These are phyloP conservation scores for Meira miltonrushii DNA, from an alignment of 1,284 basidiomycete genomes.

Conservation along the genomic window DNA sequence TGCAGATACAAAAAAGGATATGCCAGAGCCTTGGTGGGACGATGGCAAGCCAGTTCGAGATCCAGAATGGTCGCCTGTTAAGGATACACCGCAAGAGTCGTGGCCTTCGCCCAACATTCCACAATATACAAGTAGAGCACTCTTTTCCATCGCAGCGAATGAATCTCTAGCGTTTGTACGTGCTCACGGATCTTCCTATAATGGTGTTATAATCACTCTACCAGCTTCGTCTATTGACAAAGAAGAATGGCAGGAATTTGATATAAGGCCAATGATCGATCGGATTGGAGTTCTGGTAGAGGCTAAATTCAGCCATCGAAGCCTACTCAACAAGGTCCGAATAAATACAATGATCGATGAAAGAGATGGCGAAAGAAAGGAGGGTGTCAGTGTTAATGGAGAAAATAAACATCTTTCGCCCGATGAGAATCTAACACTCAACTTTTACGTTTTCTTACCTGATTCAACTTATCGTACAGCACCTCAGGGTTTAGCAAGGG, in stretches of 20 bases:
- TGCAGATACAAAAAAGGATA: too few relatives aligned
- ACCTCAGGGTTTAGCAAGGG: not conserved
- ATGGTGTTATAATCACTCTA: not conserved
- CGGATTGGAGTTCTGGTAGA: not conserved
- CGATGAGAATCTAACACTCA: not conserved
- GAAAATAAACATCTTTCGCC: too few relatives aligned
- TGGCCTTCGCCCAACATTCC: conserved; percentile 3
- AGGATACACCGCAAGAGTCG: not conserved
- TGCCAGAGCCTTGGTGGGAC: too few relatives aligned
- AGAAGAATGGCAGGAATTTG: not conserved
- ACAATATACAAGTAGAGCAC: not conserved
- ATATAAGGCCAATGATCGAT: not conserved
- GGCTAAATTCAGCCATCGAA: not conserved
- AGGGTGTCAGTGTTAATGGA: conserved; percentile 1
- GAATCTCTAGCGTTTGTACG: not conserved
- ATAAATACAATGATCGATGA: not conserved
- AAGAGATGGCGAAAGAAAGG: too few relatives aligned
- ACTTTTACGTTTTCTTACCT: not conserved
- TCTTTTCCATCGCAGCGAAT: conserved; percentile 1
- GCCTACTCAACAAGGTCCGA: not conserved
- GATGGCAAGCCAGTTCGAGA: too few relatives aligned
- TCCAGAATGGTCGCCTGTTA: too few relatives aligned
- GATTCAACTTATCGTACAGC: not conserved
- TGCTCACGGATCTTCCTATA: not conserved
- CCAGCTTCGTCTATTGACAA: not conserved